Percentiles rank a stretch among this genome's conserved stretches.
Evolutionary conservation across 768 basidiomycete genomes (phyloP).

Genomic region (Rhizopogon rudus): DNA sequence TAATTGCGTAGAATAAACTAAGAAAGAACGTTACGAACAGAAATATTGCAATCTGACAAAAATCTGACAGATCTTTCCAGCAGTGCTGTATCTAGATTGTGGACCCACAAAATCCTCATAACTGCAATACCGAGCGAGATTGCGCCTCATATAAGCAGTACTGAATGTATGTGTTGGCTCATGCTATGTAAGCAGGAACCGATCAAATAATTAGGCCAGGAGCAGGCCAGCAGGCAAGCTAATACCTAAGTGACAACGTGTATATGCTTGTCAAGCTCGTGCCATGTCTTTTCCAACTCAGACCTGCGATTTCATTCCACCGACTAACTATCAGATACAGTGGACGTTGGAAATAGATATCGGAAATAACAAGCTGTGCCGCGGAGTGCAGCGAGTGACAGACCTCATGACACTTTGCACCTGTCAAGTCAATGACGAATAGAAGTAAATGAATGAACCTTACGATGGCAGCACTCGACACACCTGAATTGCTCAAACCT

Average conservation of each 20-base stretch:
- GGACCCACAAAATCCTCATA: background rate
- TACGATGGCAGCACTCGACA: background rate
- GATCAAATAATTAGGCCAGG: background rate
- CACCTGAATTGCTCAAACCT: background rate
- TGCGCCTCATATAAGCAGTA: background rate
- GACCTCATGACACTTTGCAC: background rate
- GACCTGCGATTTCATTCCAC: background rate
- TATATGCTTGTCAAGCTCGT: background rate
- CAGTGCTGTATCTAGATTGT: background rate
- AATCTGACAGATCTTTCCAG: background rate
- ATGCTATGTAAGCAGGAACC: background rate
- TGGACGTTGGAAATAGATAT: background rate
- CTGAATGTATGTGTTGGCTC: background rate
- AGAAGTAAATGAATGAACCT: background rate
- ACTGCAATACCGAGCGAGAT: background rate
- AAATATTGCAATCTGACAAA: no score
- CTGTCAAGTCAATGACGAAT: background rate
- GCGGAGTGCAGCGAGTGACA: background rate
- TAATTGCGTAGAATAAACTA: background rate
- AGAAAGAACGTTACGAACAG: background rate
- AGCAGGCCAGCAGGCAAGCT: background rate
- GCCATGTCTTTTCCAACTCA: background rate
- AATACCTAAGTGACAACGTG: background rate
- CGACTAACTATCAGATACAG: background rate
- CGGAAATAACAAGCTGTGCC: background rate